Evolutionary conservation across 2,329 filamentous ascomycete species (phyloP).

Genomic region (Tympanopsis confertula): DNA sequence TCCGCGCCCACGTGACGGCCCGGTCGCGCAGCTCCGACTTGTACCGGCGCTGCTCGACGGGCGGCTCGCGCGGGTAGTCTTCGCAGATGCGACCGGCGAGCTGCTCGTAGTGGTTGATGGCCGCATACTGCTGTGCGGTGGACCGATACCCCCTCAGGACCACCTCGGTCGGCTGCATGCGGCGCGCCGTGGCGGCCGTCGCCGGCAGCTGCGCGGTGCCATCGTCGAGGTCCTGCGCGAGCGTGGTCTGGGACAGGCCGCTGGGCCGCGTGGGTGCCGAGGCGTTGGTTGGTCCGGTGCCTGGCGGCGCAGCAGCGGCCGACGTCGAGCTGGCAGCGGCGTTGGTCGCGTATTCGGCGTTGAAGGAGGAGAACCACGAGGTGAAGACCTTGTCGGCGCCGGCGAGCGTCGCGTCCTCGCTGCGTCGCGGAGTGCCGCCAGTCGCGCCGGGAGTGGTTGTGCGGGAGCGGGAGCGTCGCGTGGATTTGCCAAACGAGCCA

Average conservation of each 20-base stretch:
- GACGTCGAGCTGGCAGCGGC: constrained; percentile 11
- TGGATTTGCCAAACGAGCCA: constrained; percentile 58
- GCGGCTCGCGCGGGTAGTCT: constrained; percentile 82
- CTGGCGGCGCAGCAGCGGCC: constrained; percentile 12
- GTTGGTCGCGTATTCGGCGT: constrained; percentile 19
- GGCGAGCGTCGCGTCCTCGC: constrained; percentile 49
- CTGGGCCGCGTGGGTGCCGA: constrained; percentile 12
- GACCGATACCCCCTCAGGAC: constrained; percentile 72
- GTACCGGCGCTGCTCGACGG: constrained; percentile 57
- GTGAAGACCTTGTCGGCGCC: constrained; percentile 52
- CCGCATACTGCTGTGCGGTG: constrained; percentile 64
- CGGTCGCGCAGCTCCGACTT: constrained; percentile 65
- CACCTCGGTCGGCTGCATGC: constrained; percentile 61
- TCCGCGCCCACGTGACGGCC: constrained; percentile 52
- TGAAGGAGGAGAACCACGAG: constrained; percentile 37
- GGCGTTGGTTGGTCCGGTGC: constrained; percentile 12
- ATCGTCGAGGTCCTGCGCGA: constrained; percentile 21
- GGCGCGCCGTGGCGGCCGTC: too few relatives aligned
- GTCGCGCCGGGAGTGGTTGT: constrained; percentile 45
- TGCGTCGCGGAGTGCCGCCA: constrained; percentile 30
- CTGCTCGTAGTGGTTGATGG: constrained; percentile 77
- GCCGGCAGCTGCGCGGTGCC: too few relatives aligned
- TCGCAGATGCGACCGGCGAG: constrained; percentile 81
- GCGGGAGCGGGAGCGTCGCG: constrained; percentile 47
- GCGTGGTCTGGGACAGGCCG: constrained; percentile 11